These are phyloP conservation scores for Helianthus tuberosus DNA, from an alignment of 129 eudicot genomes.

Conservation along the genomic window DNA sequence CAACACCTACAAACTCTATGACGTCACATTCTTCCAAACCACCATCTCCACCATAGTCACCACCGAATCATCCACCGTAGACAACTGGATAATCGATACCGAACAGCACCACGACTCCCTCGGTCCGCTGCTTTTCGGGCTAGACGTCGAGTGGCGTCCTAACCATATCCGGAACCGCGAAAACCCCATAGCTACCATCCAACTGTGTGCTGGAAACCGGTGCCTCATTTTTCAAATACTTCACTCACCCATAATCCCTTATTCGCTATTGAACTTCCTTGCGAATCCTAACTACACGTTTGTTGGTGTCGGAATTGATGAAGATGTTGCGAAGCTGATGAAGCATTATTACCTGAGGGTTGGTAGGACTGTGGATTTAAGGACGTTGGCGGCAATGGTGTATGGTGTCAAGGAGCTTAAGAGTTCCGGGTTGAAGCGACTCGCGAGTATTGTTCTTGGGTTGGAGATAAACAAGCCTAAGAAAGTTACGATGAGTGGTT, in stretches of 20 bases:
- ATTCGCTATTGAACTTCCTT: constrained; percentile 23
- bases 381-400: constrained; percentile 25
- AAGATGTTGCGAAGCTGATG: constrained; percentile 24
- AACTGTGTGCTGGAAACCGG: constrained; percentile 28
- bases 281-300: constrained; percentile 24
- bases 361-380: constrained; percentile 18
- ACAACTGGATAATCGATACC: constrained; percentile 35
- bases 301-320: constrained; percentile 38
- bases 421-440: constrained; percentile 35
- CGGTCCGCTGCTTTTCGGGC: constrained; percentile 28
- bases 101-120: constrained; percentile 8
- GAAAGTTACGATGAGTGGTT: constrained; percentile 40
- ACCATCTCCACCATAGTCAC: constrained; percentile 40
- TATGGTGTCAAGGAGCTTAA: constrained; percentile 18
- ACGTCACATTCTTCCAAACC: constrained; percentile 31
- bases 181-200: constrained; percentile 38
- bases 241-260: constrained; percentile 16
- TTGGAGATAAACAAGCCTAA: constrained; percentile 39
- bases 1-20: constrained; percentile 22
- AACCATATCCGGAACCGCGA: background rate
- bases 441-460: constrained; percentile 37
- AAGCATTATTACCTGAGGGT: constrained; percentile 23
- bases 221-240: constrained; percentile 37
- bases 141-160: constrained; percentile 49
- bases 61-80: constrained; percentile 19